Conservation (phyloP, 176 grass and related monocot genomes). For the Triticum aestivum region DNA sequence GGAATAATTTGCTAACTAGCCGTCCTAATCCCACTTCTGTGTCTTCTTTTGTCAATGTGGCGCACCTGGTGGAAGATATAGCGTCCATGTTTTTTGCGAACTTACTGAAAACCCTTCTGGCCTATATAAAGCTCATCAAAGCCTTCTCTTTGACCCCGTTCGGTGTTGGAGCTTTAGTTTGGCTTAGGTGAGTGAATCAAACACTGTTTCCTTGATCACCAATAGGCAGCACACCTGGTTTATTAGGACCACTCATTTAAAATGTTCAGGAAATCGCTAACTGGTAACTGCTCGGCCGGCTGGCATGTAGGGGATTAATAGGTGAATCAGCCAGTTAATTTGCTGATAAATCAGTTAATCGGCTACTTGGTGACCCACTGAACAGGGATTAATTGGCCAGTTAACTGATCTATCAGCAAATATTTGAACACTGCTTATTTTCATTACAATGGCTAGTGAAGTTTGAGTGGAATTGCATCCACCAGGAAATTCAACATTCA, state of each 20-base stretch:
- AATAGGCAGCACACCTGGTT: neutral
- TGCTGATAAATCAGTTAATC: too few relatives aligned
- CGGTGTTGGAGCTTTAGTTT: neutral
- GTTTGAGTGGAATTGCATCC: neutral
- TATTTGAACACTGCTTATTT: neutral
- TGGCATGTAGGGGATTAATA: too few relatives aligned
- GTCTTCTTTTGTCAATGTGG: neutral
- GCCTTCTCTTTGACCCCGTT: neutral
- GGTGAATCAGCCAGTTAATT: too few relatives aligned
- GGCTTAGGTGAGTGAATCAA: neutral
- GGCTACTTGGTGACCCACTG: too few relatives aligned
- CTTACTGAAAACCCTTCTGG: neutral
- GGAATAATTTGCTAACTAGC: neutral
- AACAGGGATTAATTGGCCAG: too few relatives aligned
- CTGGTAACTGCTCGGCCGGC: too few relatives aligned
- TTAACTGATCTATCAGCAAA: too few relatives aligned
- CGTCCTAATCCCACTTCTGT: neutral
- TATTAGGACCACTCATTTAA: neutral
- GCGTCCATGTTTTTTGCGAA: neutral
- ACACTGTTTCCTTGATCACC: neutral
- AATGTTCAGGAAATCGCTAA: too few relatives aligned
- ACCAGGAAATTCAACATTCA: neutral
- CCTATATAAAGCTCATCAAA: neutral
- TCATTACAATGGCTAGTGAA: neutral
- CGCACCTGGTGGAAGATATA: neutral